Conservation (phyloP, 441 rosid species). For the Pelargonium cotyledonis region DNA sequence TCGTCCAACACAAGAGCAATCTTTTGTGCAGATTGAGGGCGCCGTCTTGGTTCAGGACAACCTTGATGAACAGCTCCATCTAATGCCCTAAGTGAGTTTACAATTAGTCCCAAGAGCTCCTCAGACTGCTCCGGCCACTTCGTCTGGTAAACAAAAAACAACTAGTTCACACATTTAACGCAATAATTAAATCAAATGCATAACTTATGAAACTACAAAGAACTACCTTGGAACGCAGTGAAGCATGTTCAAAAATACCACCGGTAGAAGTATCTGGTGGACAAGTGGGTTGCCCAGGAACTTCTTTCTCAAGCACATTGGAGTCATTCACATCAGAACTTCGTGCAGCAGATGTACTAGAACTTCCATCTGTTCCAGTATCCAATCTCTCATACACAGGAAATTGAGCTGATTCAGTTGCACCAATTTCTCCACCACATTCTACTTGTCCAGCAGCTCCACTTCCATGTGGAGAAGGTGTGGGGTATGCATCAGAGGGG, state of each 20-base stretch:
- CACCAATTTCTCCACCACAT: constrained; percentile 61
- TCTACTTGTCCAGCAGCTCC: constrained; percentile 54
- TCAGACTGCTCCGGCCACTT: constrained; percentile 99
- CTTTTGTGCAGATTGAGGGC: constrained; percentile 92
- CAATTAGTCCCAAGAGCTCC: constrained; percentile 92
- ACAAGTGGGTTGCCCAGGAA: constrained; percentile 48
- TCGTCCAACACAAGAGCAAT: constrained; percentile 87
- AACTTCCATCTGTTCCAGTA: constrained; percentile 57
- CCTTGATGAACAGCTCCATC: constrained; percentile 94
- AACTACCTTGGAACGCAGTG: constrained; percentile 70
- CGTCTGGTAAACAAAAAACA: constrained; percentile 44
- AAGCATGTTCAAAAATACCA: constrained; percentile 49
- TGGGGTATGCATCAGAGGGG: constrained; percentile 47
- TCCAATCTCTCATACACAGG: constrained; percentile 65
- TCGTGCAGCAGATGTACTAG: constrained; percentile 62
- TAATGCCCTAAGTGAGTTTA: constrained; percentile 87
- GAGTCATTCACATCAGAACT: constrained; percentile 47
- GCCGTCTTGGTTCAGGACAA: constrained; percentile 88
- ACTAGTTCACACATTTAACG: constrained; percentile 22
- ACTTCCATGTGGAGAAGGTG: constrained; percentile 48
- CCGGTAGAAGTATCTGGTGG: constrained; percentile 64
- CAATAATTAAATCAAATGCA: constrained; percentile 22
- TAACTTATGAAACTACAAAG: constrained; percentile 13
- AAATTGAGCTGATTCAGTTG: constrained; percentile 48
- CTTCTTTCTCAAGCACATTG: constrained; percentile 38